Percentiles rank a stretch among this genome's conserved stretches.
phyloP scores from a whole-genome alignment of 257 asterid genomes.

The Solanum chiquidenum region DNA sequence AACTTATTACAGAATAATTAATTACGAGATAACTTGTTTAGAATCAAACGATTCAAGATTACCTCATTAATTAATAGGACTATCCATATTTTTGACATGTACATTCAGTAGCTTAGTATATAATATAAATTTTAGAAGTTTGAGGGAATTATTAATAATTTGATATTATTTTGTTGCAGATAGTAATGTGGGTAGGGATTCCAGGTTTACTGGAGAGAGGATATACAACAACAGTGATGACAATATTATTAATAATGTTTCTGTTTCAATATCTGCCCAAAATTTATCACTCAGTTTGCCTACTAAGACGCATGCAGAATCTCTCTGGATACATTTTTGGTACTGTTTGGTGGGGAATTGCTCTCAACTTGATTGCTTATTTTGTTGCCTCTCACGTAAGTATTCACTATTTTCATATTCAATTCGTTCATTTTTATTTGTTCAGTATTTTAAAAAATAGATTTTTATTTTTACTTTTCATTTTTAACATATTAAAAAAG shows the following conservation, averaged over 20 bases:
- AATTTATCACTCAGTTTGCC: slow-evolving; percentile 78
- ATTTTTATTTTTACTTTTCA: background rate
- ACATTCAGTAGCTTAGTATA: background rate
- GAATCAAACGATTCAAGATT: too few relatives aligned
- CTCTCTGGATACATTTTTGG: slow-evolving; percentile 86
- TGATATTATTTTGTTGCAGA: slow-evolving; percentile 29
- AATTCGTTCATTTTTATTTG: background rate
- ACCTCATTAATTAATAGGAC: background rate
- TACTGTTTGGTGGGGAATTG: slow-evolving; percentile 98
- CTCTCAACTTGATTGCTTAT: slow-evolving; percentile 91
- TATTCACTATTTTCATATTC: background rate
- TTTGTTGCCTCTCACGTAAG: slow-evolving; percentile 94
- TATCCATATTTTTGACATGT: background rate
- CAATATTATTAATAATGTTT: slow-evolving; percentile 51
- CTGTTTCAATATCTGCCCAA: slow-evolving; percentile 80
- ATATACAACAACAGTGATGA: slow-evolving; percentile 64
- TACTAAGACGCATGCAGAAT: slow-evolving; percentile 74
- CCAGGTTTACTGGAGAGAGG: slow-evolving; percentile 61
- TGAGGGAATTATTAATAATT: background rate
- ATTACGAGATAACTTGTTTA: background rate
- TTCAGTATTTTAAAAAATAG: background rate
- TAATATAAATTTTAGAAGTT: background rate
- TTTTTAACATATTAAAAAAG: background rate
- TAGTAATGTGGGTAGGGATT: slow-evolving; percentile 64
- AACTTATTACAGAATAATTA: too few relatives aligned